Conservation (phyloP, 371 early-diverging fungal genomes). For the Circinella umbellata region DNA sequence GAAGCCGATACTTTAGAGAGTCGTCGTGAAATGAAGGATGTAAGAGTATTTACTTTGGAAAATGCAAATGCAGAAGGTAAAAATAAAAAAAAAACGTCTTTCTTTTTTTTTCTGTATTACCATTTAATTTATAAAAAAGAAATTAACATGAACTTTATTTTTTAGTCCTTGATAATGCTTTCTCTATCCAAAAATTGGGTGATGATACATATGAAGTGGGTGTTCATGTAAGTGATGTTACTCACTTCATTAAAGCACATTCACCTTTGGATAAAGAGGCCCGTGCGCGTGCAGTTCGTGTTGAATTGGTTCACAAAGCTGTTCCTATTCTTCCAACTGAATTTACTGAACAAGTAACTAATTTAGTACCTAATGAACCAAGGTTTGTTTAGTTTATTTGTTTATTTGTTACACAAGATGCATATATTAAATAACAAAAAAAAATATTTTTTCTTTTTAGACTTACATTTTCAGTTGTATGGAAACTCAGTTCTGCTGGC, state of each 20-base stretch:
- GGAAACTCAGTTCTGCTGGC: conserved; percentile 80
- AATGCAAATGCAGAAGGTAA: conserved; percentile 72
- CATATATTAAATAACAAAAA: too few relatives aligned
- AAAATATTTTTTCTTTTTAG: conserved; percentile 28
- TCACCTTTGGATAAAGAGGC: conserved; percentile 95
- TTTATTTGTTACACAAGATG: neutral
- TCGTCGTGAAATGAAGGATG: conserved; percentile 74
- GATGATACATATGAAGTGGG: conserved; percentile 87
- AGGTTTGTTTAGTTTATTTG: conserved; percentile 20
- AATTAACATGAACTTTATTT: neutral
- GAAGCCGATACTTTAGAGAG: conserved; percentile 61
- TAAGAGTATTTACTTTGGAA: conserved; percentile 87
- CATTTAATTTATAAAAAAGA: too few relatives aligned
- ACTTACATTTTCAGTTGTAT: conserved; percentile 89
- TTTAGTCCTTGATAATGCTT: conserved; percentile 90
- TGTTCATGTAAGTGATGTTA: conserved; percentile 98
- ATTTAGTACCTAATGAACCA: conserved; percentile 34
- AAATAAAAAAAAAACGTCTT: conserved; percentile 7
- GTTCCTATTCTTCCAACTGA: conserved; percentile 98
- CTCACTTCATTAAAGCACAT: conserved; percentile 90
- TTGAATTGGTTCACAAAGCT: conserved; percentile 89
- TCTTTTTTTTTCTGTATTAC: neutral
- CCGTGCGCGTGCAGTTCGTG: conserved; percentile 89
- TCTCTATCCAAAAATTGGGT: conserved; percentile 72
- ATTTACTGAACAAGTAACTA: conserved; percentile 77